Conservation (phyloP, 108 stramenopile genomes). For the Skeletonema grethae region DNA sequence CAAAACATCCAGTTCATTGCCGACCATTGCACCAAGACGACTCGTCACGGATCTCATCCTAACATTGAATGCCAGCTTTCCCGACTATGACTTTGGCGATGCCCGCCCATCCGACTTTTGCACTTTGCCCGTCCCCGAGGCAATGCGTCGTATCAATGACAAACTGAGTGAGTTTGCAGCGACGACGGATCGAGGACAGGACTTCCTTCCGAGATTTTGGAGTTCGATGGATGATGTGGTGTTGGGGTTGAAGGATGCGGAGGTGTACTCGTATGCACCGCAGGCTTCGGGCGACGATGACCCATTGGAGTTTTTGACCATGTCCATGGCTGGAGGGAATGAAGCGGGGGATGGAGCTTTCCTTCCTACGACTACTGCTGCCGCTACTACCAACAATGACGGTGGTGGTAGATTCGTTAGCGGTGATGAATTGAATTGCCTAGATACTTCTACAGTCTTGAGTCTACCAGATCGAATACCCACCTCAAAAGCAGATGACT, state of each 20-base stretch:
- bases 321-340: conserved; percentile 33
- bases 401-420: conserved; percentile 18
- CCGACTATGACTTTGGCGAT: conserved; percentile 92
- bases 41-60: conserved; percentile 92
- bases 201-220: conserved; percentile 74
- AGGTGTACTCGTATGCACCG: conserved; percentile 86
- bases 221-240: conserved; percentile 71
- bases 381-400: not conserved
- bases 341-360: conserved; percentile 20
- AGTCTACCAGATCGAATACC: conserved; percentile 22
- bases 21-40: conserved; percentile 73
- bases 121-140: conserved; percentile 55
- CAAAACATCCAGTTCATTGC: conserved; percentile 63
- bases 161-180: conserved; percentile 67
- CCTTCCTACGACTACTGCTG: conserved; percentile 9
- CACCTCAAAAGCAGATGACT: conserved; percentile 22
- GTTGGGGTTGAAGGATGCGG: conserved; percentile 73
- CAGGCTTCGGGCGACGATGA: conserved; percentile 58
- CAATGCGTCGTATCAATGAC: conserved; percentile 69
- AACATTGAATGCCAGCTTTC: conserved; percentile 92
- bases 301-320: conserved; percentile 58
- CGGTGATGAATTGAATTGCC: conserved; percentile 15
- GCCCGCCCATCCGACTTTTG: conserved; percentile 79
- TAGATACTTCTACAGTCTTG: conserved; percentile 13
- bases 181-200: conserved; percentile 31